Conservation (phyloP, 2,329 filamentous ascomycete species). For the Stagonosporopsis tanaceti region DNA sequence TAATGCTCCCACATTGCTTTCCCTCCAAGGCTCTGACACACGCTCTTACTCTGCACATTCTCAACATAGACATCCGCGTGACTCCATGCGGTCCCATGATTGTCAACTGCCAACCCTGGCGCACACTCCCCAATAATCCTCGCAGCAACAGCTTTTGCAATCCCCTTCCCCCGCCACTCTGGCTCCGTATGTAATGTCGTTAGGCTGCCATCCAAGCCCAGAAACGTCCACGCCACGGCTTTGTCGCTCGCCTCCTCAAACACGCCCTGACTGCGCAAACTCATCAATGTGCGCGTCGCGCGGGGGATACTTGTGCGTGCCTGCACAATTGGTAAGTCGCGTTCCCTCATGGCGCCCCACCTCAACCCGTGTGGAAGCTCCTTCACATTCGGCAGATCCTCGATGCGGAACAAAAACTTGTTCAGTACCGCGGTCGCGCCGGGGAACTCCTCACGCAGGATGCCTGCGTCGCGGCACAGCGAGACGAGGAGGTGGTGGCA, state of each 20-base stretch:
- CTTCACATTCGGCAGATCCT: slow-evolving; percentile 54
- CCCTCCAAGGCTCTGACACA: slow-evolving; percentile 70
- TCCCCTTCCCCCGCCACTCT: slow-evolving; percentile 65
- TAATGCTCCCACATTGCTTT: slow-evolving; percentile 63
- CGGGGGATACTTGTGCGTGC: slow-evolving; percentile 61
- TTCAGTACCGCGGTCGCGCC: slow-evolving; percentile 47
- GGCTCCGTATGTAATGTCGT: slow-evolving; percentile 68
- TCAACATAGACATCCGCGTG: slow-evolving; percentile 70
- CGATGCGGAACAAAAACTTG: slow-evolving; percentile 66
- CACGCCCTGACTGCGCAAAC: slow-evolving; percentile 52
- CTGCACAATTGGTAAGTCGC: slow-evolving; percentile 64
- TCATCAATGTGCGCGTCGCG: slow-evolving; percentile 56
- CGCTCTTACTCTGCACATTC: slow-evolving; percentile 67
- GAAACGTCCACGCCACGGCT: slow-evolving; percentile 71
- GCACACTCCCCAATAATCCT: slow-evolving; percentile 63
- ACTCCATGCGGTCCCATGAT: slow-evolving; percentile 59
- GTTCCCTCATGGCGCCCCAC: slow-evolving; percentile 63
- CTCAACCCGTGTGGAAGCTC: slow-evolving; percentile 58
- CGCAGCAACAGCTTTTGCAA: slow-evolving; percentile 68
- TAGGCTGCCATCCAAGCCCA: slow-evolving; percentile 68
- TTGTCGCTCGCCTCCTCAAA: slow-evolving; percentile 55
- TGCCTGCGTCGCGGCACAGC: slow-evolving; percentile 29
- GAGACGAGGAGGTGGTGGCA: slow-evolving; percentile 47
- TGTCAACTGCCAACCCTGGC: slow-evolving; percentile 40
- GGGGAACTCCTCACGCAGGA: slow-evolving; percentile 43